Evolutionary conservation across 768 basidiomycete genomes (phyloP), one percentile per base, ranked within the genome.

Genomic region (Xerocomellus dryophilus): DNA sequence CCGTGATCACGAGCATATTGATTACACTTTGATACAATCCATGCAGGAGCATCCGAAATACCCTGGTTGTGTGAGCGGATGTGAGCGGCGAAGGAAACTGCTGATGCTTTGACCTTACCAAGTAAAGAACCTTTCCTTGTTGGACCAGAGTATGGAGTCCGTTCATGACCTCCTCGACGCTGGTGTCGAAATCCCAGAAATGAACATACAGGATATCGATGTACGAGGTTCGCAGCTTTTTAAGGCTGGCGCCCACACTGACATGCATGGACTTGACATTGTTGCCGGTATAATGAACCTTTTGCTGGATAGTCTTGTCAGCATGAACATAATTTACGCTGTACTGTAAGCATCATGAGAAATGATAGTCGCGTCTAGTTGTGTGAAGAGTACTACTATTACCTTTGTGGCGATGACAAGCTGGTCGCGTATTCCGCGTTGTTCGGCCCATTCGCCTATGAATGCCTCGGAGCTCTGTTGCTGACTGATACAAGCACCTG

Each of bases 141-240:
- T 65, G 66, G 48, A 78, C 74, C 23, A 79, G 60, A 23, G 67
- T 64, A 58, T 79, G 74, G 8, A 80, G 61, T 17, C 62, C 62
- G 42, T 73, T 73, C 77, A 78, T 76, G 34, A 78, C 61, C 56
- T 81, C 78, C 51, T 73, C 68, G 34, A 79, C 70, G 18, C 69
- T 69, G 11, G 75, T 76, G 20, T 71, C 62, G 45, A 67, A 77
- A 53, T 79, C 77, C 78, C 76, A 74, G 66, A 73, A 77, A 57
- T 83, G 81, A 4, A 82, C 57, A 58, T 82, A 81, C 14, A 83
- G 61, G 53, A 84, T 74, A 59, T 81, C 81, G 59, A 82, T 75
- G 58, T 78, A 86, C 25, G 75, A 71, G 0, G 82, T 84, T 42
- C 81, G 70, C 31, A 86, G 72, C 60, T 82, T 84, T 52, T 70